These are phyloP conservation scores for Oxyria digyna DNA, from an alignment of 148 eudicot species.

Conservation along the genomic window DNA sequence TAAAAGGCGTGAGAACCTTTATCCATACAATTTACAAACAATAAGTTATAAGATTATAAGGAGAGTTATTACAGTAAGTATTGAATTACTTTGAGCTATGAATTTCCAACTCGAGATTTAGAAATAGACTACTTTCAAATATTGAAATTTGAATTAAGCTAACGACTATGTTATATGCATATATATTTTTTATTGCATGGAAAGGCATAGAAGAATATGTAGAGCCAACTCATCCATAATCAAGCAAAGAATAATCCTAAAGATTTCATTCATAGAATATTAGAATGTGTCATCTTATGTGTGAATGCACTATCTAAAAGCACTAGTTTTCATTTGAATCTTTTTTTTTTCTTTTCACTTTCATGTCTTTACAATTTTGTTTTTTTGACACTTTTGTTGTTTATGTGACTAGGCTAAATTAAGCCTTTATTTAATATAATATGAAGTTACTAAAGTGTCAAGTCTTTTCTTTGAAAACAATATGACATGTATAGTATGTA, in stretches of 20 bases:
- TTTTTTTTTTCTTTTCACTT: background rate
- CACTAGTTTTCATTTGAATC: background rate
- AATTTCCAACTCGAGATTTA: background rate
- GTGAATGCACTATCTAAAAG: background rate
- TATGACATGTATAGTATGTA: too few relatives aligned
- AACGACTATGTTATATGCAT: background rate
- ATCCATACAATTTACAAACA: too few relatives aligned
- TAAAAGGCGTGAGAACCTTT: too few relatives aligned
- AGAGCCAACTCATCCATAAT: background rate
- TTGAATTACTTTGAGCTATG: background rate
- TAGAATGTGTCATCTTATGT: background rate
- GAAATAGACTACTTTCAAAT: background rate
- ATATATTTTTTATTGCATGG: background rate
- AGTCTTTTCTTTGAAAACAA: too few relatives aligned
- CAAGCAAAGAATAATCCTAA: conserved; percentile 1
- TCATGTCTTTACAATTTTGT: background rate
- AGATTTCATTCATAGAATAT: background rate
- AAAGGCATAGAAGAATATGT: background rate
- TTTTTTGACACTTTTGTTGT: background rate
- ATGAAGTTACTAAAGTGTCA: background rate
- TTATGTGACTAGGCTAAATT: background rate
- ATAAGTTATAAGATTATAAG: too few relatives aligned
- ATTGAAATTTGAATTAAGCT: too few relatives aligned
- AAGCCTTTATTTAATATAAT: background rate
- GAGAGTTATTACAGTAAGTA: too few relatives aligned